phyloP scores from a whole-genome alignment of 805 yeast species.

The Candida endomychidarum region DNA sequence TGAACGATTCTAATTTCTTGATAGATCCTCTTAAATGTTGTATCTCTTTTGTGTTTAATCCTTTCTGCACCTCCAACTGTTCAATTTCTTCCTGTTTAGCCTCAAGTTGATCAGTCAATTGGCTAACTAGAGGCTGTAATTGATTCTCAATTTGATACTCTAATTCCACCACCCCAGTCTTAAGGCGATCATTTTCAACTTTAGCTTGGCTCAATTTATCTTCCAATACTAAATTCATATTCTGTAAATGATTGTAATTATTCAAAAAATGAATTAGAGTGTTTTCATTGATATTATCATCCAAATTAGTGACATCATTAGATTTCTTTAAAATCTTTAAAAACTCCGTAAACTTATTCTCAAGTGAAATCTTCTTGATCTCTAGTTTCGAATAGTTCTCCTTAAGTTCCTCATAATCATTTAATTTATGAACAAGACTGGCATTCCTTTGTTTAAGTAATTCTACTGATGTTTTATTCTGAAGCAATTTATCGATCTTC shows the following conservation, averaged over 20 bases:
- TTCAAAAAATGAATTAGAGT: constrained; percentile 9
- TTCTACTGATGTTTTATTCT: constrained; percentile 49
- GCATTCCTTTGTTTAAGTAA: constrained; percentile 56
- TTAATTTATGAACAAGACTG: constrained; percentile 39
- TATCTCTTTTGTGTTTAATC: constrained; percentile 57
- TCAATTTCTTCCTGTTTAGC: constrained; percentile 21
- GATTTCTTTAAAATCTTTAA: constrained; percentile 34
- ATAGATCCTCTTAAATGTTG: constrained; percentile 57
- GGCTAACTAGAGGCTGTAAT: constrained; percentile 11
- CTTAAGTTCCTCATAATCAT: constrained; percentile 40
- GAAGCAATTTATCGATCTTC: constrained; percentile 49
- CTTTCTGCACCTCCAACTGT: constrained; percentile 51
- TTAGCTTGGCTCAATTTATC: constrained; percentile 33
- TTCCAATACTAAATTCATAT: constrained; percentile 32
- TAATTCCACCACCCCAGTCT: constrained; percentile 15
- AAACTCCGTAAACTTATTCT: constrained; percentile 45
- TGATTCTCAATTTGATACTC: constrained; percentile 16
- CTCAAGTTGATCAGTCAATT: constrained; percentile 15
- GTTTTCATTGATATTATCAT: constrained; percentile 13
- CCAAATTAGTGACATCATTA: background rate
- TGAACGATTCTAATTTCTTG: constrained; percentile 44
- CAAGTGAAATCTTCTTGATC: constrained; percentile 48
- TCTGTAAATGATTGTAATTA: constrained; percentile 22
- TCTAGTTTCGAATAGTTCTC: constrained; percentile 48
- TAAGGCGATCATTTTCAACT: constrained; percentile 19